Evolutionary conservation across 2,329 filamentous ascomycete species (phyloP).

Genomic region (Alternaria alternata): DNA sequence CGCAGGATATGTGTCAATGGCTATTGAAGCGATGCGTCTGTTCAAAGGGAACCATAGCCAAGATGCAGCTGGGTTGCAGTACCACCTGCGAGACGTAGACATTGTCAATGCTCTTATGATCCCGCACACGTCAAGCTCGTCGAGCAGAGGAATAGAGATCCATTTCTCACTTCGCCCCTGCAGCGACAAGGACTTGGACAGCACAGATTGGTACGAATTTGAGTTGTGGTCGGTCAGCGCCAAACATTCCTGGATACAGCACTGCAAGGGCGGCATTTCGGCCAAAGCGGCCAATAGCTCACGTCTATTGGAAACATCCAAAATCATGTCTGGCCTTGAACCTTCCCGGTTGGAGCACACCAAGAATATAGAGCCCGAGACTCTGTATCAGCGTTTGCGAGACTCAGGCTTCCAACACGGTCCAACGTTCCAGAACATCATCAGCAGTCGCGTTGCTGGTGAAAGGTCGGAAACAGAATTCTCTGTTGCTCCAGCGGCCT

Average conservation of each 20-base stretch:
- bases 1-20: constrained; percentile 56
- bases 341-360: neutral
- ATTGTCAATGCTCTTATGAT: constrained; percentile 30
- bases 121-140: constrained; percentile 13
- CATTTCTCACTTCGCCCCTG: constrained; percentile 6
- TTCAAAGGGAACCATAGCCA: neutral
- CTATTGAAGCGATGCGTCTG: constrained; percentile 46
- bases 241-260: constrained; percentile 4
- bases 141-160: constrained; percentile 21
- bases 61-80: constrained; percentile 6
- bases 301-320: neutral
- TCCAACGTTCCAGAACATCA: constrained; percentile 21
- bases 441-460: neutral
- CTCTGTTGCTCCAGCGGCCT: neutral
- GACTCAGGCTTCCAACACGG: constrained; percentile 19
- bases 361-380: constrained; percentile 32
- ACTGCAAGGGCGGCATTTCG: constrained; percentile 4
- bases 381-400: constrained; percentile 53
- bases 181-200: constrained; percentile 11
- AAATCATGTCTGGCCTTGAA: neutral
- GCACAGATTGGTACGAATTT: constrained; percentile 7
- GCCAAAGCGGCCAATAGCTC: neutral
- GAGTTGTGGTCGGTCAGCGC: constrained; percentile 3
- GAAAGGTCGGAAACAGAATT: constrained; percentile 4
- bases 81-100: constrained; percentile 27